Percentiles rank a stretch among this genome's conserved stretches.
Conservation (phyloP, 441 rosid genomes). For the Brassica balearica region DNA sequence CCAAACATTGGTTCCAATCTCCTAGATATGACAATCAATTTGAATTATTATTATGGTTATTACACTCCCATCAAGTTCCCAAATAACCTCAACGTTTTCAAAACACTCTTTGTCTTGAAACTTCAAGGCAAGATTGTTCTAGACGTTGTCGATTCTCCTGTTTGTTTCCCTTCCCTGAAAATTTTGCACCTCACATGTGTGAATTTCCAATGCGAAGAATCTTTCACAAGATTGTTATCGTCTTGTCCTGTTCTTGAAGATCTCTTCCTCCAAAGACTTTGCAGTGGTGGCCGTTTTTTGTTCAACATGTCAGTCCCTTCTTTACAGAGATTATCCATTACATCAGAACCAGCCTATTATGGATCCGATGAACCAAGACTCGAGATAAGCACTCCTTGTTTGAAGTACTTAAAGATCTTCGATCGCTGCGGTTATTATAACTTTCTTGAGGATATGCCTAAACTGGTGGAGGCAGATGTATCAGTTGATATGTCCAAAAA, state of each 20-base stretch:
- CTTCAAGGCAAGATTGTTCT: not conserved
- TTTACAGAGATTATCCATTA: slow-evolving; percentile 18
- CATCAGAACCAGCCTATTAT: not conserved
- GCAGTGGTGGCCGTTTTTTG: not conserved
- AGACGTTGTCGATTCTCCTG: not conserved
- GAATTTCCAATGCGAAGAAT: not conserved
- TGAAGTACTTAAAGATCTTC: not conserved
- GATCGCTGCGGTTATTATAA: not conserved
- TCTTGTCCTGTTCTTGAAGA: slow-evolving; percentile 19
- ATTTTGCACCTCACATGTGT: slow-evolving; percentile 6
- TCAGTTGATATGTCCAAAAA: not conserved
- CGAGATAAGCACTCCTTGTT: slow-evolving; percentile 9
- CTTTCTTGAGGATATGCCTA: slow-evolving; percentile 6
- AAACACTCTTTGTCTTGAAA: slow-evolving; percentile 1
- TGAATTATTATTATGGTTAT: not conserved
- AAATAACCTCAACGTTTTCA: not conserved
- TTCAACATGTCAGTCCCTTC: slow-evolving; percentile 18
- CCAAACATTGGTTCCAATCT: slow-evolving; percentile 18
- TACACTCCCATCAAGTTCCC: not conserved
- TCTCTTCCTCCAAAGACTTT: slow-evolving; percentile 11
- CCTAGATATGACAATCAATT: slow-evolving; percentile 5
- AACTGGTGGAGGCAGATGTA: slow-evolving; percentile 3
- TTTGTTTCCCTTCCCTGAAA: not conserved
- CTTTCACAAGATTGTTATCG: not conserved
- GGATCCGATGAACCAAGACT: not conserved